Base-by-base conservation (phyloP, 176 grass and related monocot species). In the Carex scoparia region DNA sequence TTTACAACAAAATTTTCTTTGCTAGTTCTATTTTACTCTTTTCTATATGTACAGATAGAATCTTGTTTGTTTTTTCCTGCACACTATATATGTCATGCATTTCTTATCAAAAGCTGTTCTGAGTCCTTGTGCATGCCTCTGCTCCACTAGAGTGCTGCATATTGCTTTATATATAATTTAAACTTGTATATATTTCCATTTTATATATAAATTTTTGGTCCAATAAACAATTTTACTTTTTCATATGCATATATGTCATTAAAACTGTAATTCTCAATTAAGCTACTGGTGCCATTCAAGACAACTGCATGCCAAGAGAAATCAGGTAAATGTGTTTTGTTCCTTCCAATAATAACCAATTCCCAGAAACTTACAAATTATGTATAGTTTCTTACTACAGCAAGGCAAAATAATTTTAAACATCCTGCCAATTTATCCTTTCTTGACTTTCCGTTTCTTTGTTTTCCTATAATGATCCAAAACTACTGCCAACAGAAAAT, bases 51-150 rank as follows among this genome's bases (percentile, higher is more conserved):
- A 59, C 4, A 16, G 14, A 15, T 59, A 61, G 60, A 81, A 81
- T 27, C 12, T 56, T 23, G 6, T 63, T 23, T 63, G 16, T 63
- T 75, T 30, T 75, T 49, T 6, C 9, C 9, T 81, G 16, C 18
- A 37, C 35, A 81, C 14, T 61, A 19, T 40, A 40, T 40, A 40
- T 62, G 63, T 35, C 49, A 46, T 23, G 55, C 58, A 62, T 81
- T 81, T 62, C 60, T 60, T 27, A 48, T 40, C 31, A 42, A 64
- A 40, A 81, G 56, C 58, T 64, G 16, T 62, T 64, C 58, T 81
- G 58, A 81, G 27, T 46, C 58, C 58, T 44, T 46, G 53, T 64
- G 79, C 79, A 81, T 81, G 79, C 79, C 64, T 81, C 79, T 81
- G 79, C 79, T 81, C 79, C 79, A 81, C 58, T 23, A 56, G 27